Conservation (phyloP, 1,284 basidiomycete species). For the Ceratobasidium sp. region DNA sequence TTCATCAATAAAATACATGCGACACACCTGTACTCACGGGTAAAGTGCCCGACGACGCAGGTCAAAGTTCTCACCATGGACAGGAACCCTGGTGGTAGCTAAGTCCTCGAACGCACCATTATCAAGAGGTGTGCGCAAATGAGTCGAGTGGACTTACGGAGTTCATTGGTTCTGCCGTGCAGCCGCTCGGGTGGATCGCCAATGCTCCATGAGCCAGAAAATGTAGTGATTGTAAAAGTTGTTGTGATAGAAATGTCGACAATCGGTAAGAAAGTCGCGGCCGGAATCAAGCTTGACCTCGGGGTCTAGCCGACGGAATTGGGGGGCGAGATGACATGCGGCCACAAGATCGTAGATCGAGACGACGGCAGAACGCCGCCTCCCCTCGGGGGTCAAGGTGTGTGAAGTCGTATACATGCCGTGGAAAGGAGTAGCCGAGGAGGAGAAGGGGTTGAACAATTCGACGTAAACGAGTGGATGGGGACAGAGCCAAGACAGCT, state of each 20-base stretch:
- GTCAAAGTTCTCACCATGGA: too few relatives aligned
- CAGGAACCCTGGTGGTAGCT: too few relatives aligned
- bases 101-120: too few relatives aligned
- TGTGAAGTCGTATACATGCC: slow-evolving; percentile 7
- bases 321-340: slow-evolving; percentile 18
- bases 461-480: slow-evolving; percentile 29
- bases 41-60: too few relatives aligned
- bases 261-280: not conserved
- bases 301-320: not conserved
- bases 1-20: too few relatives aligned
- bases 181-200: not conserved
- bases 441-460: slow-evolving; percentile 18
- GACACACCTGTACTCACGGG: too few relatives aligned
- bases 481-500: slow-evolving; percentile 10
- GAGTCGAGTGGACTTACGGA: too few relatives aligned
- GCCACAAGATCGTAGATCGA: slow-evolving; percentile 1
- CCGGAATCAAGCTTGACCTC: not conserved
- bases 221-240: slow-evolving; percentile 11
- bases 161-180: not conserved
- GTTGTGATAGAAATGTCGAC: not conserved
- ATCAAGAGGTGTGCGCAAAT: too few relatives aligned
- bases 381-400: not conserved
- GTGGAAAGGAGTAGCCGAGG: not conserved
- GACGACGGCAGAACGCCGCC: not conserved
- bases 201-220: slow-evolving; percentile 10